A percentile compares a stretch with the other conserved stretches of the same genome.
Conservation (phyloP, 257 asterid species). For the Pogostemon cablin region DNA sequence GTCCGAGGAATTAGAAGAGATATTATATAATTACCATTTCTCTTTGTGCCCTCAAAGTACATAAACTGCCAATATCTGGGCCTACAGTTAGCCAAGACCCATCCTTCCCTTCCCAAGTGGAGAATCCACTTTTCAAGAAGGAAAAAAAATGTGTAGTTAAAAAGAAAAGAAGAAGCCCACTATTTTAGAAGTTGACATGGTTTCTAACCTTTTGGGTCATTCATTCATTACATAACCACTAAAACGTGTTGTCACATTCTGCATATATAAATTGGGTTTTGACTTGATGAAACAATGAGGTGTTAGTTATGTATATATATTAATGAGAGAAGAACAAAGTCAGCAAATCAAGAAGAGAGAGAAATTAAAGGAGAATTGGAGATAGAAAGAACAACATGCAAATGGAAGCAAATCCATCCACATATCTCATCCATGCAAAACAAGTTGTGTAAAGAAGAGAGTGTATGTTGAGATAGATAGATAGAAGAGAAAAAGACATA, state of each 20-base stretch:
- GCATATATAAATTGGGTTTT: constrained; percentile 24
- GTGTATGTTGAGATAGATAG: background rate
- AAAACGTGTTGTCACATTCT: constrained; percentile 26
- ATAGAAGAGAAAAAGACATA: constrained; percentile 30
- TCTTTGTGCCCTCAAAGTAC: background rate
- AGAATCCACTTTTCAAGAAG: constrained; percentile 35
- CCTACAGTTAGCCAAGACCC: constrained; percentile 19
- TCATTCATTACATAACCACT: constrained; percentile 19
- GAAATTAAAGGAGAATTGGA: constrained; percentile 28
- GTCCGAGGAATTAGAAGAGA: too few species aligned
- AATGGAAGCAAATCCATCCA: constrained; percentile 31
- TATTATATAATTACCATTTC: too few species aligned
- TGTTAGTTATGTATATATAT: background rate
- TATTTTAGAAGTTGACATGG: constrained; percentile 14
- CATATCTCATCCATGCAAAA: constrained; percentile 45
- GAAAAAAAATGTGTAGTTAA: constrained; percentile 15
- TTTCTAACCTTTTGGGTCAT: background rate
- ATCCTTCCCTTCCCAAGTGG: constrained; percentile 35
- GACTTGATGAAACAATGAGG: constrained; percentile 31
- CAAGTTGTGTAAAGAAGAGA: constrained; percentile 7
- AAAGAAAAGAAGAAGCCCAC: constrained; percentile 15
- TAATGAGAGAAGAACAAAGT: background rate
- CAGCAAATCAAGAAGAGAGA: constrained; percentile 25
- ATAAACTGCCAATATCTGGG: constrained; percentile 4
- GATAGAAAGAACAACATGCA: constrained; percentile 40